Percentiles rank a stretch among this genome's conserved stretches.
phyloP scores from a whole-genome alignment of 805 yeast species.

The Schizosaccharomyces japonicus region DNA sequence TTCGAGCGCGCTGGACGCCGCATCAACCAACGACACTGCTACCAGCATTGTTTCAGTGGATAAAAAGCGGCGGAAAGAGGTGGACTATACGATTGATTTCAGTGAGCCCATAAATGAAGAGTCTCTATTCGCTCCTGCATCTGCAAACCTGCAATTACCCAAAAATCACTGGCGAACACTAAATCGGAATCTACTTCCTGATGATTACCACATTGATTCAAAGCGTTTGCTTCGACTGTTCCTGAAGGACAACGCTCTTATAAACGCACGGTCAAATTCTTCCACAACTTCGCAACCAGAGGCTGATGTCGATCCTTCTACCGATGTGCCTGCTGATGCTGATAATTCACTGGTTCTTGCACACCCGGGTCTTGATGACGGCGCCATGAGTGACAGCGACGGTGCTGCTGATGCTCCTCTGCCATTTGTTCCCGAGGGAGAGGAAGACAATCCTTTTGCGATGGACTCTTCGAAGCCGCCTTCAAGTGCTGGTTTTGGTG shows the following conservation, averaged over 20 bases:
- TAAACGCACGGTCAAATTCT: conserved; percentile 4
- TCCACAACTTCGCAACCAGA: too few relatives aligned
- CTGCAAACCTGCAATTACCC: conserved; percentile 20
- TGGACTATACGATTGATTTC: conserved; percentile 23
- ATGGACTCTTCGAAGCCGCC: not conserved
- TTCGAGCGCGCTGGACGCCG: conserved; percentile 4
- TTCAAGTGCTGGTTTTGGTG: conserved; percentile 10
- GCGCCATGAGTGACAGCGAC: conserved; percentile 18
- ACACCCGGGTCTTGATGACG: conserved; percentile 11
- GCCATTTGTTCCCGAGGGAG: conserved; percentile 17
- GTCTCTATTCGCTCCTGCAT: conserved; percentile 21
- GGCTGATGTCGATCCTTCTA: not conserved
- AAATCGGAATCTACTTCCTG: conserved; percentile 35
- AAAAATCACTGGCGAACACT: conserved; percentile 21
- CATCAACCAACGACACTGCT: conserved; percentile 4
- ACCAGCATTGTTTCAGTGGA: not conserved
- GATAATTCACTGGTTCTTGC: conserved; percentile 42
- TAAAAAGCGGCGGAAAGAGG: conserved; percentile 13
- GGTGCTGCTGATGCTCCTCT: conserved; percentile 19
- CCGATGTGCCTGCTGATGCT: conserved; percentile 28
- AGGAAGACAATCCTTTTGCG: conserved; percentile 8
- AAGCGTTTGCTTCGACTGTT: conserved; percentile 42
- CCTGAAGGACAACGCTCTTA: conserved; percentile 28
- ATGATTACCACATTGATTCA: conserved; percentile 50
- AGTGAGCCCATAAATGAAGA: conserved; percentile 20